Evolutionary conservation across 192 early-diverging fungal species (phyloP).

Genomic region (Jimgerdemannia lactiflua): DNA sequence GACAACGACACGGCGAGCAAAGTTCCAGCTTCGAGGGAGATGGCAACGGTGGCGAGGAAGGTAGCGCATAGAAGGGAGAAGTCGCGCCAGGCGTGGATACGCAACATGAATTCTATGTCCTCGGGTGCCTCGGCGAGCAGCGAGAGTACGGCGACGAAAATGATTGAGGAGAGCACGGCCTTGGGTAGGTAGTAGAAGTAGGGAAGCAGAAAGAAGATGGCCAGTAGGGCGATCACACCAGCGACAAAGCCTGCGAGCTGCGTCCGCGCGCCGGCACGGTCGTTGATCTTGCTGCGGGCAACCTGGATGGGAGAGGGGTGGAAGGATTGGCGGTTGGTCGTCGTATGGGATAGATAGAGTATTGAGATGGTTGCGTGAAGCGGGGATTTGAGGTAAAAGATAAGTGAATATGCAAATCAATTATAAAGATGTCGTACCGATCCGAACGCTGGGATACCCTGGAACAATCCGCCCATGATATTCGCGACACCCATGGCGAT

Average conservation of each 20-base stretch:
- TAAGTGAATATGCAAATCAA: neutral
- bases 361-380: neutral
- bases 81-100: constrained; percentile 81
- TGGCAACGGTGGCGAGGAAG: constrained; percentile 84
- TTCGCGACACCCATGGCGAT: constrained; percentile 95
- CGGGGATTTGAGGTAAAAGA: neutral
- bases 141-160: constrained; percentile 77
- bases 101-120: constrained; percentile 78
- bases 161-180: constrained; percentile 61
- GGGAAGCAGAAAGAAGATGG: constrained; percentile 81
- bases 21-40: constrained; percentile 93
- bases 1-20: constrained; percentile 86
- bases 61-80: constrained; percentile 81
- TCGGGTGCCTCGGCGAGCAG: constrained; percentile 73
- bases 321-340: constrained; percentile 23
- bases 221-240: constrained; percentile 69
- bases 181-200: constrained; percentile 39
- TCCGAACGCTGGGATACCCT: constrained; percentile 36
- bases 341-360: neutral
- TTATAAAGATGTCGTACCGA: constrained; percentile 11
- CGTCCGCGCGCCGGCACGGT: constrained; percentile 86
- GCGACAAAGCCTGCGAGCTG: constrained; percentile 88
- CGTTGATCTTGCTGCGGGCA: constrained; percentile 91
- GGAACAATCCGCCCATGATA: constrained; percentile 76
- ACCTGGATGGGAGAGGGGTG: constrained; percentile 80